A percentile compares a stretch with the other conserved stretches of the same genome.
Conservation (phyloP, 129 eudicot species). For the Flaveria bidentis region DNA sequence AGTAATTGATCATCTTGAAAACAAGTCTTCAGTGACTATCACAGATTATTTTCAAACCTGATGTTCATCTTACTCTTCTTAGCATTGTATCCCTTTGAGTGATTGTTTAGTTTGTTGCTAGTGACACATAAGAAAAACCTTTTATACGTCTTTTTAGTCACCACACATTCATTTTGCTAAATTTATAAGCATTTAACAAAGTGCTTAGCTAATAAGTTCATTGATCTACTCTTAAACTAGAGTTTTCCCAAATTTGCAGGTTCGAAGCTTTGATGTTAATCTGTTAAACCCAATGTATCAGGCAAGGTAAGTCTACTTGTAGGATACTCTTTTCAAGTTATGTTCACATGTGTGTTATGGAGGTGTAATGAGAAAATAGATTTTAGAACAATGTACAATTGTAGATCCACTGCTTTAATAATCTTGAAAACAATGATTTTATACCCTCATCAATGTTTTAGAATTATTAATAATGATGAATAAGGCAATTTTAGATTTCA, state of each 20-base stretch:
- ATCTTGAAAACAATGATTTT: conserved; percentile 13
- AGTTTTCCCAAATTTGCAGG: conserved; percentile 49
- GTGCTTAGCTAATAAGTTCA: conserved; percentile 13
- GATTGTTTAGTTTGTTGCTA: conserved; percentile 14
- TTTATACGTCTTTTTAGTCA: conserved; percentile 5
- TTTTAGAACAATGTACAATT: background rate
- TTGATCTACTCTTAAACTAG: conserved; percentile 8
- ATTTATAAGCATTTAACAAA: conserved; percentile 6
- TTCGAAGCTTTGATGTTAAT: conserved; percentile 65
- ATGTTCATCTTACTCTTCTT: background rate
- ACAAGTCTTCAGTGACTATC: background rate
- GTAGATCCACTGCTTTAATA: background rate
- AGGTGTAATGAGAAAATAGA: background rate
- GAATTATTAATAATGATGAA: background rate
- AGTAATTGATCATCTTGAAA: conserved; percentile 9
- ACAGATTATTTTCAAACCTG: background rate
- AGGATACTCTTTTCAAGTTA: background rate
- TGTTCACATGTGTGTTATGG: background rate
- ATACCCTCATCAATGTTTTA: background rate
- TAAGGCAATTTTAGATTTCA: background rate
- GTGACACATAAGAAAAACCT: background rate
- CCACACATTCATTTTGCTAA: conserved; percentile 9
- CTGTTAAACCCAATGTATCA: conserved; percentile 83
- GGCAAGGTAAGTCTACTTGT: conserved; percentile 52
- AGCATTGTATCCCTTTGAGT: background rate